Conservation (phyloP, 1,284 basidiomycete species). For the Rugosomyces carneus region DNA sequence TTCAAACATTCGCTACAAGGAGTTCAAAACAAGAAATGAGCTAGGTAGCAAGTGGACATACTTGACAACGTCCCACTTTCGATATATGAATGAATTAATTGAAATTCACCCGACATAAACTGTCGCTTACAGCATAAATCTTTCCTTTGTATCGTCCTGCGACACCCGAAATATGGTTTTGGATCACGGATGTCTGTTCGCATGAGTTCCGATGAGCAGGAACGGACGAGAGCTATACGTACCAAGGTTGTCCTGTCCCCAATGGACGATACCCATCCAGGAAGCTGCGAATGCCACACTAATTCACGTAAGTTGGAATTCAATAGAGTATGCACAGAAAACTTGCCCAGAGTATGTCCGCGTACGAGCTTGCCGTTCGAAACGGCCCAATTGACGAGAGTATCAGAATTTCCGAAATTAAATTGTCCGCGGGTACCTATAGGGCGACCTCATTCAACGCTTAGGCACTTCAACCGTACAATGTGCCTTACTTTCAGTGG, state of each 20-base stretch:
- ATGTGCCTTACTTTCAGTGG: conserved; percentile 19
- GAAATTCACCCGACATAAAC: neutral
- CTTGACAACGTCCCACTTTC: conserved; percentile 37
- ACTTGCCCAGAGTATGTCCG: conserved; percentile 24
- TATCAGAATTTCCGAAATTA: conserved; percentile 20
- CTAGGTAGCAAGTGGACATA: conserved; percentile 13
- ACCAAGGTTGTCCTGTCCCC: conserved; percentile 18
- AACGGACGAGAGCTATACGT: neutral
- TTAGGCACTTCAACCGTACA: neutral
- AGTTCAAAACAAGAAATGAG: neutral
- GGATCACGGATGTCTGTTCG: conserved; percentile 23
- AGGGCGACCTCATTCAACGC: neutral
- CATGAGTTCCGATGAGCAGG: neutral
- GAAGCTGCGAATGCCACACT: conserved; percentile 27
- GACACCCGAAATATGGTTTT: conserved; percentile 31
- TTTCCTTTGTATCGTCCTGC: conserved; percentile 34
- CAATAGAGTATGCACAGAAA: neutral
- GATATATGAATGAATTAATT: neutral
- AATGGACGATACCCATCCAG: conserved; percentile 22
- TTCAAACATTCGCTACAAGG: conserved; percentile 35
- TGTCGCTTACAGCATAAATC: conserved; percentile 24
- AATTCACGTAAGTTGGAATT: neutral
- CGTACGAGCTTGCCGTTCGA: conserved; percentile 24
- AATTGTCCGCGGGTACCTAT: conserved; percentile 20
- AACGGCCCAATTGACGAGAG: conserved; percentile 25